phyloP scores from a whole-genome alignment of 2,329 filamentous ascomycete genomes.

The Moelleriella libera region DNA sequence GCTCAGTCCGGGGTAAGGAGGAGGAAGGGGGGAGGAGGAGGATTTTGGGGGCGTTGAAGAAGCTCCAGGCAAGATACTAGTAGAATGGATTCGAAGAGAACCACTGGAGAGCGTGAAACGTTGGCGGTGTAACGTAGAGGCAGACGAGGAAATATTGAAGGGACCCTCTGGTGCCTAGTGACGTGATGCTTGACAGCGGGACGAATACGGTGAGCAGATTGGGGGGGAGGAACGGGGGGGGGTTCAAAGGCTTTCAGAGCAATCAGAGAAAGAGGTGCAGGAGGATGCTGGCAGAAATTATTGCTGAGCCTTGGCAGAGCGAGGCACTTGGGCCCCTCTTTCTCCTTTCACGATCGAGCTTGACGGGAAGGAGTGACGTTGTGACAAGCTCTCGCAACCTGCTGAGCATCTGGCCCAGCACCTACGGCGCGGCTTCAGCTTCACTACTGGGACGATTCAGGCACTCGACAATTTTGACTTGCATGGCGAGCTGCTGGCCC shows the following conservation, averaged over 20 bases:
- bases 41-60: background rate
- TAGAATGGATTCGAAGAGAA: conserved; percentile 2
- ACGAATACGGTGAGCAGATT: background rate
- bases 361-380: conserved; percentile 3
- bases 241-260: background rate
- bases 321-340: conserved; percentile 3
- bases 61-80: background rate
- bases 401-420: background rate
- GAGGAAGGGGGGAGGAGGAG: background rate
- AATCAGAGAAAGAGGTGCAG: background rate
- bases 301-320: background rate
- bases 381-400: conserved; percentile 1
- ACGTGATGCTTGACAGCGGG: conserved; percentile 1
- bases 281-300: background rate
- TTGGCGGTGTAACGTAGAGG: conserved; percentile 10
- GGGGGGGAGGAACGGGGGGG: background rate
- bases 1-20: background rate
- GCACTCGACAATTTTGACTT: background rate
- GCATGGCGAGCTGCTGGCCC: conserved; percentile 2
- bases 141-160: conserved; percentile 3
- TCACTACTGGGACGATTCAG: background rate
- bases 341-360: conserved; percentile 1
- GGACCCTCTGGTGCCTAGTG: conserved; percentile 1
- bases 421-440: background rate
- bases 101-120: conserved; percentile 11